Base-by-base conservation (phyloP, 768 basidiomycete genomes). In the Leucocoprinus birnbaumii region DNA sequence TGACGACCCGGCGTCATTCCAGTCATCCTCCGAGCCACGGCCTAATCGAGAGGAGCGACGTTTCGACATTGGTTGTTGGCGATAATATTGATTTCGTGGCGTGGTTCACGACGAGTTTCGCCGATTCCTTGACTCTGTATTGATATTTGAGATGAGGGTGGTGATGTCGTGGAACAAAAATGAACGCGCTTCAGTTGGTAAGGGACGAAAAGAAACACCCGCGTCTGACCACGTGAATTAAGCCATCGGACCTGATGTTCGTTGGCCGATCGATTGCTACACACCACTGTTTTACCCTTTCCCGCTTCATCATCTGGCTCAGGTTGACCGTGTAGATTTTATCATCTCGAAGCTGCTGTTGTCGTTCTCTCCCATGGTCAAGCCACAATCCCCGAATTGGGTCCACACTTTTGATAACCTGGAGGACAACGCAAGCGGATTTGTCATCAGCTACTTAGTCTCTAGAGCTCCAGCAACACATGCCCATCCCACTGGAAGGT, bases 1-100 rank as follows among this genome's bases (percentile, higher is more conserved):
- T 21, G 59, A 59, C 21, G 26, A 55, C 26, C 18, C 31, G 19
- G 46, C 52, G 48, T 59, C 49, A 27, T 56, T 55, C 60, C 58
- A 62, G 40, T 58, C 59, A 25, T 56, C 57, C 50, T 62, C 64
- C 57, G 62, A 58, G 47, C 16, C 64, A 55, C 62, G 57, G 47
- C 16, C 43, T 58, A 61, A 57, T 51, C 27, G 51, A 37, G 46
- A 58, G 53, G 57, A 42, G 50, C 59, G 64, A 46, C 56, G 65
- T 61, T 66, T 68, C 21, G 58, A 26, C 67, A 66, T 66, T 21
- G 24, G 22, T 22, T 3, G 34, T 6, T 9, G n/a, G 31, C 37
- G 44, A 34, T 42, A 42, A 26, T 22, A 9, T 21, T 8, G 25
- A 31, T 34, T 4, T 31, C n/a, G 31, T 5, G 31, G 11, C 11